Percentiles rank a stretch among this genome's conserved stretches.
Conservation (phyloP, 345 rosid genomes). For the Arabidopsis thaliana region DNA sequence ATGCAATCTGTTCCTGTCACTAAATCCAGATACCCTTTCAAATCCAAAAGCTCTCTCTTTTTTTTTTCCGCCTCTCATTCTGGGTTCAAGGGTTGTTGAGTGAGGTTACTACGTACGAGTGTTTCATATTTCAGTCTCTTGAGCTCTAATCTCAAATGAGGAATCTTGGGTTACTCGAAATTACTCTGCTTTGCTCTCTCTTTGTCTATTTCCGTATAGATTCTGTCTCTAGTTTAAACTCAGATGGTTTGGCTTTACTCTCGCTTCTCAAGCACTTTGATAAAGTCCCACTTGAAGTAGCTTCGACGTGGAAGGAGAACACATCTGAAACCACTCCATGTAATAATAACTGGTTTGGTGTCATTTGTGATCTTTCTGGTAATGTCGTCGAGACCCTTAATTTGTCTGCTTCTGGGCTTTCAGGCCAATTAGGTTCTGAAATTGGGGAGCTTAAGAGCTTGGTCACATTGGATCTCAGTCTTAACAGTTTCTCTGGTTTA, state of each 20-base stretch:
- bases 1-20: background rate
- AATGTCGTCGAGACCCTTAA: conserved; percentile 54
- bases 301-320: conserved; percentile 55
- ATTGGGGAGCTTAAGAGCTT: conserved; percentile 54
- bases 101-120: background rate
- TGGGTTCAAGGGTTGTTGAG: conserved; percentile 19
- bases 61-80: background rate
- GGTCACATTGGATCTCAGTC: conserved; percentile 53
- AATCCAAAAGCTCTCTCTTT: conserved; percentile 27
- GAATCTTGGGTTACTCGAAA: conserved; percentile 17
- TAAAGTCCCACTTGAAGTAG: conserved; percentile 44
- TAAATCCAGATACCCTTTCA: background rate
- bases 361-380: conserved; percentile 49
- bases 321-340: conserved; percentile 61
- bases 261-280: conserved; percentile 61
- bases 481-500: conserved; percentile 54
- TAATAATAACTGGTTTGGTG: conserved; percentile 57
- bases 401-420: conserved; percentile 55
- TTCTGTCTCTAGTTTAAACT: conserved; percentile 46
- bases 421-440: conserved; percentile 67
- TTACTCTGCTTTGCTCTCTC: conserved; percentile 23
- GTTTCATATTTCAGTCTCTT: conserved; percentile 29
- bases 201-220: conserved; percentile 7
- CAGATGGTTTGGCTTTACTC: conserved; percentile 58
- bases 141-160: conserved; percentile 25